Conservation (phyloP, 306 rosid genomes). For the Acacia crassicarpa region DNA sequence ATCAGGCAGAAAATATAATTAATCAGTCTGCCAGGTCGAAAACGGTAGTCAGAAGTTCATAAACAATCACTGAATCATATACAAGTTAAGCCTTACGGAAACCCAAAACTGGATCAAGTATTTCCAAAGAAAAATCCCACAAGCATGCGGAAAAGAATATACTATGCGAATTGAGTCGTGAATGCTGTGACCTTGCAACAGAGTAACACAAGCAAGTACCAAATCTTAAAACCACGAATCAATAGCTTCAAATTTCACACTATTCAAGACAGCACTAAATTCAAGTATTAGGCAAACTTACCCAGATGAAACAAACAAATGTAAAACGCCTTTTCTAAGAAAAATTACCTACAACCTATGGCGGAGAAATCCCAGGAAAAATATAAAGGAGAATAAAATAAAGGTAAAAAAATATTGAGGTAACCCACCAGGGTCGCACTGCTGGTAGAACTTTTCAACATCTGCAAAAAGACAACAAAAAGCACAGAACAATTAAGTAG, state of each 20-base stretch:
- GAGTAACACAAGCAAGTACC: not conserved
- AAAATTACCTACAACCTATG: not conserved
- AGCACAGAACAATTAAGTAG: not conserved
- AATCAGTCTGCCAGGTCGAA: not conserved
- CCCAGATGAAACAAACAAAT: too few relatives aligned
- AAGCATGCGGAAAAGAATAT: not conserved
- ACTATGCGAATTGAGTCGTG: not conserved
- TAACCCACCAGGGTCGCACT: slow-evolving; percentile 95
- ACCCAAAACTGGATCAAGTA: not conserved
- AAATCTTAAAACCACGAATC: not conserved
- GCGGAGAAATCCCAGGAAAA: not conserved
- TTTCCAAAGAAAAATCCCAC: not conserved
- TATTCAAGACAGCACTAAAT: not conserved
- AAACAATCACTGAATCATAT: not conserved
- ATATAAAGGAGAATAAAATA: not conserved
- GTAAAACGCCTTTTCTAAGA: not conserved
- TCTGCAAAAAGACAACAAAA: slow-evolving; percentile 47
- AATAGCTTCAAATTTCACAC: not conserved
- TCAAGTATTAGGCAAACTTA: not conserved
- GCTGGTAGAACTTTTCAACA: slow-evolving; percentile 90
- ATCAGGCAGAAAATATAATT: too few relatives aligned
- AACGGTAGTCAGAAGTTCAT: not conserved
- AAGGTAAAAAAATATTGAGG: not conserved
- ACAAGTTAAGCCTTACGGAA: not conserved
- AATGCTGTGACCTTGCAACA: not conserved